A percentile compares a stretch with the other conserved stretches of the same genome.
Evolutionary conservation across 129 eudicot genomes (phyloP).

Genomic region (Silybum marianum): DNA sequence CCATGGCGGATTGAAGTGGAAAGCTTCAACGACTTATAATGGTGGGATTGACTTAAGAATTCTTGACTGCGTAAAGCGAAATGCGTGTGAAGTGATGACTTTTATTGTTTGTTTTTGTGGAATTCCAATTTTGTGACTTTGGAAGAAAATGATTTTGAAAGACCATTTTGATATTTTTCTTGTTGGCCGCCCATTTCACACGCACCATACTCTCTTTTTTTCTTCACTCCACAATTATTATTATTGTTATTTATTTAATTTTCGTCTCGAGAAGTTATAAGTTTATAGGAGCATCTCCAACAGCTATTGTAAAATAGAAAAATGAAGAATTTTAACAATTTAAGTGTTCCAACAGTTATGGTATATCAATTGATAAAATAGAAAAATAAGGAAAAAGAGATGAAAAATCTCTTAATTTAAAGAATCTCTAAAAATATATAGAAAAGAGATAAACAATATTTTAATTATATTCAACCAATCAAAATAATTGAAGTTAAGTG

Average conservation of each 20-base stretch:
- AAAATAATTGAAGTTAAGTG: too few species aligned
- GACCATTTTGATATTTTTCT: neutral
- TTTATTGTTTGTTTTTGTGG: constrained; percentile 7
- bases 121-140: neutral
- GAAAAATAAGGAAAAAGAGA: too few species aligned
- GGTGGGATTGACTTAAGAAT: constrained; percentile 8
- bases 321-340: too few species aligned
- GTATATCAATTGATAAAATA: too few species aligned
- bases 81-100: constrained; percentile 17
- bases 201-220: neutral
- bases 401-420: too few species aligned
- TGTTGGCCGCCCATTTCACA: constrained; percentile 22
- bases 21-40: constrained; percentile 20
- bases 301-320: too few species aligned
- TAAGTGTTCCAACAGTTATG: too few species aligned
- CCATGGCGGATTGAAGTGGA: neutral
- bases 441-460: too few species aligned
- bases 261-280: neutral
- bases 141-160: neutral
- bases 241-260: too few species aligned
- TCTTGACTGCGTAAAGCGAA: constrained; percentile 19
- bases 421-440: too few species aligned
- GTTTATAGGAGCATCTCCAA: too few species aligned
- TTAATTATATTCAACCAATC: too few species aligned
- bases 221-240: neutral